Evolutionary conservation across 345 rosid genomes (phyloP), one percentile per base, ranked within the genome.

Genomic region (Aquilaria yunnanensis): DNA sequence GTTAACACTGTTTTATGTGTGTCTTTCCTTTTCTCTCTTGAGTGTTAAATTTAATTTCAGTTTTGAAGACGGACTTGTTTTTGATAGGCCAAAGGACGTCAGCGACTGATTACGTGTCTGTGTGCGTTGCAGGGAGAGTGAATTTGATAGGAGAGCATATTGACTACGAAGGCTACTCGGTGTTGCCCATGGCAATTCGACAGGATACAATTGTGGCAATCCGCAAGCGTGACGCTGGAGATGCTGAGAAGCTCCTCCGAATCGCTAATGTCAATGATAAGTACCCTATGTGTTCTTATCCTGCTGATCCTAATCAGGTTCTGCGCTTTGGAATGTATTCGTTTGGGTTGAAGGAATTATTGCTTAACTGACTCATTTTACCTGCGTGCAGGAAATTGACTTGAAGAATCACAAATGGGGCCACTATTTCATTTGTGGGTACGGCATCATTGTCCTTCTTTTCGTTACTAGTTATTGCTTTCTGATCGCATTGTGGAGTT

Each of bases 131-230:
- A 94, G 99, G 99, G 67, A 82, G 99, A 81, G 97, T 94, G 76
- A 94, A 90, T 77, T 74, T 94, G 88, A 94, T 94, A 2, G 99
- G 99, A 63, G 99, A 94, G 63, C 99, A 94, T 69, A 87, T 94
- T 61, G 99, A 94, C 56, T 94, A 94, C 69, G 99, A 94, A 69
- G 99, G 99, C 12, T 94, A 94, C 72, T 94, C 99, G 0, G 99
- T 91, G 78, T 59, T 94, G 59, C 99, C 99, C 1, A 94, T 90
- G 99, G 99, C 99, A n/a, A 88, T 94, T 45, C 84, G 96, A 66
- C 97, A 88, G 68, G 99, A 94, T 52, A 94, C 96, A 0, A 89
- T 95, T 31, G 70, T 95, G 14, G 96, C 90, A 0, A 95, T 91
- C 12, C 78, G 96, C 23, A 95, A 84, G 72, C 70, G 54, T 11